Percentiles rank a stretch among this genome's conserved stretches.
These are phyloP conservation scores for Hypoxylon cercidicola DNA, from an alignment of 495 filamentous ascomycete genomes.

Conservation along the genomic window DNA sequence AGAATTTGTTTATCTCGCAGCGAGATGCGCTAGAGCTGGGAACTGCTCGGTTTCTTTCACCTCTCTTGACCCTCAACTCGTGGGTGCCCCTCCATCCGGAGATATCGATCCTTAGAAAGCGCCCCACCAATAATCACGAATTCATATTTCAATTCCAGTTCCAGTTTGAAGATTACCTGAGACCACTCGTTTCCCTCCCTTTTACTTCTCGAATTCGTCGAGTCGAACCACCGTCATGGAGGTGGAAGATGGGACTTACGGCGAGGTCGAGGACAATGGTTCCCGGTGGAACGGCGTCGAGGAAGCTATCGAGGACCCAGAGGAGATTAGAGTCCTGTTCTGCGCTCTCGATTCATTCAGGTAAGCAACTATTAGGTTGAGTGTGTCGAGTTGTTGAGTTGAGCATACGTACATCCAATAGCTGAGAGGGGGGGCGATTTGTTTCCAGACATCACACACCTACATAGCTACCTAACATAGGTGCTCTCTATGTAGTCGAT, in stretches of 20 bases:
- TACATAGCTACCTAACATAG: not conserved
- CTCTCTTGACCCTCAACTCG: conserved; percentile 8
- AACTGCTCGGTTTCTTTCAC: conserved; percentile 6
- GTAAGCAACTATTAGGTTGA: conserved; percentile 61
- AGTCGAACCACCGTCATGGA: conserved; percentile 24
- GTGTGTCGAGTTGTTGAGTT: conserved; percentile 31
- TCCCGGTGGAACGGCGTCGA: conserved; percentile 67
- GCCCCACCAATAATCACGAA: conserved; percentile 19
- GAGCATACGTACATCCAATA: conserved; percentile 5
- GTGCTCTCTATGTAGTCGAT: conserved; percentile 2
- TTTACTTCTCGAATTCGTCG: conserved; percentile 1
- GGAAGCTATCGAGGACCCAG: conserved; percentile 72
- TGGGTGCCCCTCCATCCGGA: conserved; percentile 34
- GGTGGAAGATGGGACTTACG: conserved; percentile 13
- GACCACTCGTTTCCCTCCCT: conserved; percentile 9
- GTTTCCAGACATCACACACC: conserved; percentile 29
- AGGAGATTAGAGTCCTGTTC: conserved; percentile 80
- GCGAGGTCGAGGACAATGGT: conserved; percentile 44
- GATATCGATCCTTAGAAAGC: conserved; percentile 15
- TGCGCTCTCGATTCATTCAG: conserved; percentile 85
- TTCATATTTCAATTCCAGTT: conserved; percentile 7
- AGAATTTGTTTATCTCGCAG: conserved; percentile 6
- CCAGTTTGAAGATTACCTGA: conserved; percentile 23
- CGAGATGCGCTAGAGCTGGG: conserved; percentile 23
- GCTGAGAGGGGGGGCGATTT: conserved; percentile 30